Conservation (phyloP, 805 yeast species). For the Zygoascus ofunaensis region DNA sequence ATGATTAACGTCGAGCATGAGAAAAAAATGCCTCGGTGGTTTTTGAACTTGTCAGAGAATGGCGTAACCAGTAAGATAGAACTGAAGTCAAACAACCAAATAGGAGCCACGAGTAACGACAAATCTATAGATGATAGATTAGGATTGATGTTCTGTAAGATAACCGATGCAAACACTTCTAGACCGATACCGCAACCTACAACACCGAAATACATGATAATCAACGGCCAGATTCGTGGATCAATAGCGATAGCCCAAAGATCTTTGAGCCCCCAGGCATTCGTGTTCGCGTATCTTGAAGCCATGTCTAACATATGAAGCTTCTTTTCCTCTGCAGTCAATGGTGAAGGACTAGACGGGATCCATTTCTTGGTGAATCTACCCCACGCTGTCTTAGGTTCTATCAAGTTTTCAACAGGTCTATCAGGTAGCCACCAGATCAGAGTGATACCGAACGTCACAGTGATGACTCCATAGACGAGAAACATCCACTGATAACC, state of each 20-base stretch:
- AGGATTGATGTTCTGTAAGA: constrained; percentile 59
- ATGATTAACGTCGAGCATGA: constrained; percentile 54
- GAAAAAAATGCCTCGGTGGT: constrained; percentile 54
- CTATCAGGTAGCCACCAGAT: constrained; percentile 85
- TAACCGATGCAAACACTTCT: constrained; percentile 76
- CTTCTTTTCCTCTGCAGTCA: constrained; percentile 42
- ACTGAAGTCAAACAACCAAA: constrained; percentile 77
- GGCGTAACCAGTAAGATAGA: constrained; percentile 72
- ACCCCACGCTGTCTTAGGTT: constrained; percentile 1
- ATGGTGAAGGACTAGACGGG: constrained; percentile 17
- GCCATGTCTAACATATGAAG: constrained; percentile 56
- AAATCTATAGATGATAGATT: constrained; percentile 54
- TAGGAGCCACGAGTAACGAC: constrained; percentile 75
- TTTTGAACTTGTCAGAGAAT: constrained; percentile 60
- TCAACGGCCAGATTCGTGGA: constrained; percentile 65
- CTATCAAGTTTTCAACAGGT: constrained; percentile 32
- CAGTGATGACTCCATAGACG: constrained; percentile 63
- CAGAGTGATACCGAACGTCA: constrained; percentile 51
- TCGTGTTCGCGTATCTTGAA: constrained; percentile 36
- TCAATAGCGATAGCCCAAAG: constrained; percentile 48
- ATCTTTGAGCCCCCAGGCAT: constrained; percentile 53
- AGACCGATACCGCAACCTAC: constrained; percentile 87
- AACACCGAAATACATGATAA: constrained; percentile 85
- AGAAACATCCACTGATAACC: constrained; percentile 88
- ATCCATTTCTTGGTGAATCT: constrained; percentile 8